Conservation (phyloP, 768 basidiomycete genomes). For the Mycena kentingensis region DNA sequence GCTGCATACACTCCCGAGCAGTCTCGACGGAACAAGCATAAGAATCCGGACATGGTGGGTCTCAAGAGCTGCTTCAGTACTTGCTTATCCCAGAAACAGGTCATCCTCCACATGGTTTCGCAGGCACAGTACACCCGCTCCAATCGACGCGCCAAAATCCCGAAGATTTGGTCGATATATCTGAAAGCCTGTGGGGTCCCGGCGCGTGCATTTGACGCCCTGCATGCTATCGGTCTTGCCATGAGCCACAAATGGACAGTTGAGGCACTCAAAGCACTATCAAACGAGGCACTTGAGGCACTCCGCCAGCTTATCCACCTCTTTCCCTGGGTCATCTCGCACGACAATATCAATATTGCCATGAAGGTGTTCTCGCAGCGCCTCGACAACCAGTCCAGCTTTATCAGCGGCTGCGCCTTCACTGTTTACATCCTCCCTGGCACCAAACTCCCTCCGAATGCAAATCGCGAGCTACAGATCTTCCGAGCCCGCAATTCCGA, state of each 20-base stretch:
- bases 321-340: constrained; percentile 16
- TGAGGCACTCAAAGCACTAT: neutral
- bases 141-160: constrained; percentile 4
- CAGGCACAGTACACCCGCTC: constrained; percentile 20
- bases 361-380: constrained; percentile 27
- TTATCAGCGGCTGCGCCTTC: constrained; percentile 26
- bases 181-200: constrained; percentile 23
- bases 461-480: constrained; percentile 14
- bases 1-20: constrained; percentile 12
- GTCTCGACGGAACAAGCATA: constrained; percentile 14
- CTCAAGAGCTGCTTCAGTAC: too few relatives aligned
- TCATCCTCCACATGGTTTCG: neutral
- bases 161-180: constrained; percentile 23
- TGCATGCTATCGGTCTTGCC: constrained; percentile 18
- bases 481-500: neutral
- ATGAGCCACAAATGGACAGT: constrained; percentile 17
- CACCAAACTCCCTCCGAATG: constrained; percentile 5
- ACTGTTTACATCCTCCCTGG: constrained; percentile 24
- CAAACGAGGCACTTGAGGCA: constrained; percentile 11
- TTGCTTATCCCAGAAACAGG: too few relatives aligned
- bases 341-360: constrained; percentile 23
- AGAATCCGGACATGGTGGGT: constrained; percentile 19
- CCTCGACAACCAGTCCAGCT: constrained; percentile 26
- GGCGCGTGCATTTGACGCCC: constrained; percentile 19
- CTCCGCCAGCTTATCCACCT: constrained; percentile 6